A percentile compares a stretch with the other conserved stretches of the same genome.
These are phyloP conservation scores for Trichomonas gallinae DNA, from an alignment of 208 protist species.

Conservation along the genomic window DNA sequence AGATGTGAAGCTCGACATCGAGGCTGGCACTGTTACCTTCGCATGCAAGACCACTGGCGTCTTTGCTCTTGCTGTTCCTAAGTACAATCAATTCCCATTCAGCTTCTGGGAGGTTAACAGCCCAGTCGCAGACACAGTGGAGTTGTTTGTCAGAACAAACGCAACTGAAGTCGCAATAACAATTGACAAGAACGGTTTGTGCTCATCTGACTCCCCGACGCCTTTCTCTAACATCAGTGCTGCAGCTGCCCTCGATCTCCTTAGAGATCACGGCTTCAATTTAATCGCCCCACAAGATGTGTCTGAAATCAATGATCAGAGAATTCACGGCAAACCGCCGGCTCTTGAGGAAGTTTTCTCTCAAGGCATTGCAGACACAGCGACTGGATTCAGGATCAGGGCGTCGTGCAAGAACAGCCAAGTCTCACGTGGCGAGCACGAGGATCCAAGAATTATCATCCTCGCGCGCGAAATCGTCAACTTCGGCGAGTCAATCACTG, in stretches of 20 bases:
- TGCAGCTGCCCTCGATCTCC: not conserved
- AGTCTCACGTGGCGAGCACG: not conserved
- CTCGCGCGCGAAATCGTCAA: not conserved
- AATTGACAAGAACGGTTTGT: not conserved
- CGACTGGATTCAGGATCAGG: not conserved
- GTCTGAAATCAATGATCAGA: not conserved
- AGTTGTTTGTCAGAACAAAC: not conserved
- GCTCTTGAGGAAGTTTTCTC: not conserved
- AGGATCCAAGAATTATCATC: not conserved
- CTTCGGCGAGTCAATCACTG: not conserved
- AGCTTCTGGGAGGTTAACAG: not conserved
- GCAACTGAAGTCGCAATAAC: not conserved
- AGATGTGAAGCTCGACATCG: not conserved
- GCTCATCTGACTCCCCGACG: not conserved
- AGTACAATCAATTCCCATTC: not conserved
- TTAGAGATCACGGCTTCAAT: not conserved
- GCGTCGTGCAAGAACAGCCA: not conserved
- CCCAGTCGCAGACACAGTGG: not conserved
- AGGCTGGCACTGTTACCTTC: not conserved
- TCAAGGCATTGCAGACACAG: not conserved
- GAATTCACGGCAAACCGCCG: not conserved
- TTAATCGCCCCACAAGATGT: not conserved
- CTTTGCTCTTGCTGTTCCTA: not conserved
- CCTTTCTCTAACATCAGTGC: not conserved
- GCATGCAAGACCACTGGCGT: not conserved